These are phyloP conservation scores for Macrophomina phaseolina DNA, from an alignment of 2,329 filamentous ascomycete genomes.

Conservation along the genomic window DNA sequence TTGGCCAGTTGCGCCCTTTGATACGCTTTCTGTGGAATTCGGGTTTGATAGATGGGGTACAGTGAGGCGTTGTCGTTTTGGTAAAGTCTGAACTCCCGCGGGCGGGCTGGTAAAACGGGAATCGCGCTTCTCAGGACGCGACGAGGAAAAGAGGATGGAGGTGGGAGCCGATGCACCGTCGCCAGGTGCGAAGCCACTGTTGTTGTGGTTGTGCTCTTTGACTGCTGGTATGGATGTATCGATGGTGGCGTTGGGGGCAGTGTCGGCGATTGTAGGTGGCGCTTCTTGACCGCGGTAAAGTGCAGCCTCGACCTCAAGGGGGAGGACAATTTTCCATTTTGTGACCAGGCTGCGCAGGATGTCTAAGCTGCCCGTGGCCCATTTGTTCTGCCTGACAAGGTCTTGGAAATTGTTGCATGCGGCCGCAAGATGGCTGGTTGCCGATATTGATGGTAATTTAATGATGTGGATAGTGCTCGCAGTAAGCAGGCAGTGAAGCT, in stretches of 20 bases:
- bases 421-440: conserved; percentile 54
- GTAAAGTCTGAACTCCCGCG: conserved; percentile 28
- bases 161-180: not conserved
- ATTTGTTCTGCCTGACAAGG: conserved; percentile 30
- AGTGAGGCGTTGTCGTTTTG: conserved; percentile 31
- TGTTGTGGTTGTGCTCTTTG: conserved; percentile 18
- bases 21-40: not conserved
- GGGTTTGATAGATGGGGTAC: conserved; percentile 28
- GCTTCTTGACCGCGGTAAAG: conserved; percentile 30
- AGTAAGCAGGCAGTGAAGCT: conserved; percentile 33
- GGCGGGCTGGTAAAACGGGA: conserved; percentile 1
- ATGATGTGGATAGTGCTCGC: conserved; percentile 34
- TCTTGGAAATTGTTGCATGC: conserved; percentile 35
- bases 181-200: not conserved
- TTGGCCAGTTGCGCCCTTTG: not conserved
- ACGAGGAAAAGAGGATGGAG: not conserved
- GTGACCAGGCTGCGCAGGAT: conserved; percentile 32
- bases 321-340: conserved; percentile 35
- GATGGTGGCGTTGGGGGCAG: not conserved
- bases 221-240: not conserved
- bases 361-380: conserved; percentile 30
- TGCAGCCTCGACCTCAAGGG: conserved; percentile 32
- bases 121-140: conserved; percentile 8
- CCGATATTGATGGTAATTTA: conserved; percentile 32
- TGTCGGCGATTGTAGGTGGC: not conserved